Evolutionary conservation across 1,284 basidiomycete species (phyloP).

Genomic region (Trametes pubescens): DNA sequence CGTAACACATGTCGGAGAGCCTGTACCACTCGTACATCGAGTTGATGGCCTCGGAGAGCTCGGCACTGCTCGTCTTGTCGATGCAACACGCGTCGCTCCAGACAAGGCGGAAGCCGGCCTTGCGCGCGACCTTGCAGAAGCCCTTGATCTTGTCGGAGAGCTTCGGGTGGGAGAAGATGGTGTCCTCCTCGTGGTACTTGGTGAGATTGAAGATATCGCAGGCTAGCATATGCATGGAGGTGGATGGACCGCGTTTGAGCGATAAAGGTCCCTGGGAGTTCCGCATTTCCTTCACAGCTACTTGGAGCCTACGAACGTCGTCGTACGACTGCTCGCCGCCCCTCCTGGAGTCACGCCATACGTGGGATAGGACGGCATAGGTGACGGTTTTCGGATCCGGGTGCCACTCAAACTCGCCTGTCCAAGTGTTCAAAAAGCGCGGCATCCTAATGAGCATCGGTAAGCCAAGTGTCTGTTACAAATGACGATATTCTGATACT

Average conservation of each 20-base stretch:
- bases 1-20: background rate
- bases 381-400: background rate
- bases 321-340: background rate
- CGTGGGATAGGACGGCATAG: background rate
- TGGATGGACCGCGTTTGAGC: too few relatives aligned
- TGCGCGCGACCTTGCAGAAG: background rate
- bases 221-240: too few relatives aligned
- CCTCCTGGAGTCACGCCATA: background rate
- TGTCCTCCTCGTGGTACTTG: background rate
- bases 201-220: too few relatives aligned
- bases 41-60: slow-evolving; percentile 4
- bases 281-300: background rate
- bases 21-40: slow-evolving; percentile 1
- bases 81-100: background rate
- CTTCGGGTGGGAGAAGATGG: background rate
- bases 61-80: background rate
- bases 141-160: slow-evolving; percentile 3
- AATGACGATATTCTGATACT: too few relatives aligned
- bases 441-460: background rate
- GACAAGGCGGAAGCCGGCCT: background rate
- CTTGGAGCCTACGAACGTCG: background rate
- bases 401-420: background rate
- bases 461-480: too few relatives aligned
- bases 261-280: too few relatives aligned
- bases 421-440: background rate